phyloP scores from a whole-genome alignment of 2,329 filamentous ascomycete species.

The Fusarium incarnatum region DNA sequence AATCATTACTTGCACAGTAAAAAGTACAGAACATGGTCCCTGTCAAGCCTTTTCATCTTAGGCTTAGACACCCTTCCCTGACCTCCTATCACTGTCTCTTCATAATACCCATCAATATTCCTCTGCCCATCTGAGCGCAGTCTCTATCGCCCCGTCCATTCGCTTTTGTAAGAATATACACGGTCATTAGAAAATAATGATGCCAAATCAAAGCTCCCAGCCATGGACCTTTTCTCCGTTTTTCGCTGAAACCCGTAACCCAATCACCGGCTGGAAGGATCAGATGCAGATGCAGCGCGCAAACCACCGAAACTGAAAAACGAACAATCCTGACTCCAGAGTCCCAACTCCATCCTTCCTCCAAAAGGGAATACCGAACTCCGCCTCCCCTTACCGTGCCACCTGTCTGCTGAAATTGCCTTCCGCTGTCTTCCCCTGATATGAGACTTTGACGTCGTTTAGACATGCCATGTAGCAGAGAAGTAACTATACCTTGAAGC shows the following conservation, averaged over 20 bases:
- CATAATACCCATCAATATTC: constrained; percentile 23
- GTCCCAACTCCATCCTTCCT: constrained; percentile 49
- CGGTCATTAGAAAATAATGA: constrained; percentile 48
- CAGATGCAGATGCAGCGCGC: constrained; percentile 49
- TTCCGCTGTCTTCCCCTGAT: constrained; percentile 4
- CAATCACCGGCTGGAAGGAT: constrained; percentile 45
- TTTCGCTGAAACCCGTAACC: constrained; percentile 46
- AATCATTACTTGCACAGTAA: constrained; percentile 44
- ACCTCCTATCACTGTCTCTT: constrained; percentile 33
- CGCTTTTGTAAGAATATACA: constrained; percentile 49
- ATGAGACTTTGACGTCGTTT: constrained; percentile 4
- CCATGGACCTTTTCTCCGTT: constrained; percentile 43
- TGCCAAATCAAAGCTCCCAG: constrained; percentile 48
- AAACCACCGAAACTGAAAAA: constrained; percentile 49
- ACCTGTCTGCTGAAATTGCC: constrained; percentile 13
- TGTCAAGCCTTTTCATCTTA: constrained; percentile 25
- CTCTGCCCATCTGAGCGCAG: constrained; percentile 37
- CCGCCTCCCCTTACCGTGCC: constrained; percentile 38
- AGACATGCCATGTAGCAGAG: constrained; percentile 11
- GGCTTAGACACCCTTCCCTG: constrained; percentile 27
- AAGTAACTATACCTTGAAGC: background rate
- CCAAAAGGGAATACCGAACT: constrained; percentile 47
- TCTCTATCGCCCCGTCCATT: constrained; percentile 41
- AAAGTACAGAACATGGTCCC: constrained; percentile 44
- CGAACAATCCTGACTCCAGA: constrained; percentile 50